Base-by-base conservation (phyloP, 495 filamentous ascomycete species). In the Ramalina peruviana region DNA sequence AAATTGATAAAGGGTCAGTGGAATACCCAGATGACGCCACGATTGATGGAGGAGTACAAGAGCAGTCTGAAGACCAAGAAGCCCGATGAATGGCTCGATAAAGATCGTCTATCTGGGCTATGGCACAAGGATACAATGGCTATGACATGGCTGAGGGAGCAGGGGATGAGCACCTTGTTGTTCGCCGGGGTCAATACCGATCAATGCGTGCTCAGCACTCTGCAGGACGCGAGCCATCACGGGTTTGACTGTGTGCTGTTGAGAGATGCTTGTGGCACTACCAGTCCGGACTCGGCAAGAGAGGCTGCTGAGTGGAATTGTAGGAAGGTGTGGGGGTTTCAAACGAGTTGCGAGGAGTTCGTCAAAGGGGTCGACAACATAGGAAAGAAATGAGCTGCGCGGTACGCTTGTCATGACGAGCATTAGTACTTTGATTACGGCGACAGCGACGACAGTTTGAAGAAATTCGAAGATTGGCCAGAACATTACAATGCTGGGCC, bases 101-200 rank as follows among this genome's bases (percentile, higher is more conserved):
- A 79, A 61, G 72, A 79, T 53, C 67, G 76, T 9, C 73, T 78
- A 65, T 72, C 68, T 20, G 77, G 75, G 7, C 54, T 81, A 30
- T 79, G 75, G 73, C 30, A 33, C 9, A 63, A 61, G 13, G 48
- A 48, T 1, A 54, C 48, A 3, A 63, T 62, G 1, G 46, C 53
- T 0, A 60, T 63, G 38, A 54, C 65, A 12, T 67, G 59, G 50
- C 49, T 73, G 16, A 58, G 65, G 41, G n/a, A 54, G 20, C 54
- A 66, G n/a, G 70, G 66, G 0, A 73, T 71, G 48, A 63, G 52
- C 10, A 76, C 73, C 4, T 56, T 80, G 21, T 54, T 80, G 3
- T 78, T 79, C 52, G 59, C 71, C 0, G 76, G 76, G 1, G 74
- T 78, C 10, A 80, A 80, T 55, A 78, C 74, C 3, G 76, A 80